Conservation (phyloP, 305 asterid genomes). For the Stenogyne calaminthoides region DNA sequence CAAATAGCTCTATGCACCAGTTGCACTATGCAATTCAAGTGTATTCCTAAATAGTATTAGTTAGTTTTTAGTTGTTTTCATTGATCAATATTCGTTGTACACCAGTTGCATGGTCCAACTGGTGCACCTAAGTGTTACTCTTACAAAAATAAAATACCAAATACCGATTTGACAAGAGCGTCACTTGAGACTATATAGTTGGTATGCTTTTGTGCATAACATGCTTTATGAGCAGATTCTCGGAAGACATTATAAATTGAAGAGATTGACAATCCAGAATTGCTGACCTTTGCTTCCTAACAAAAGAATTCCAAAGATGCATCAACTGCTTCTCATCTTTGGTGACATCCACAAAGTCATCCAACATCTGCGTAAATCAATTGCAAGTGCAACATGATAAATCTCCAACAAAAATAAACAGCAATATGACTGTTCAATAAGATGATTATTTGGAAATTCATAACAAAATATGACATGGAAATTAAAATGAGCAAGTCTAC, state of each 20-base stretch:
- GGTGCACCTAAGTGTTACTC: too few relatives aligned
- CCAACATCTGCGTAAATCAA: slow-evolving; percentile 78
- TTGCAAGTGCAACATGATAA: slow-evolving; percentile 22
- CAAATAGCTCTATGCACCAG: too few relatives aligned
- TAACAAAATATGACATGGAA: neutral
- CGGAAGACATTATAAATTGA: slow-evolving; percentile 13
- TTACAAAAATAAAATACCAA: neutral
- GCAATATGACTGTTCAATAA: slow-evolving; percentile 4
- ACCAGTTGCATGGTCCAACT: too few relatives aligned
- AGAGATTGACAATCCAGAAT: slow-evolving; percentile 6
- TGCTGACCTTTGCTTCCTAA: slow-evolving; percentile 88
- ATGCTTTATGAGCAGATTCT: slow-evolving; percentile 21
- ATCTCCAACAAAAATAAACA: slow-evolving; percentile 27
- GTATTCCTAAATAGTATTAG: too few relatives aligned
- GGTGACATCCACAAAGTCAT: slow-evolving; percentile 97
- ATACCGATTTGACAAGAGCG: slow-evolving; percentile 2
- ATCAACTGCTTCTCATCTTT: slow-evolving; percentile 92
- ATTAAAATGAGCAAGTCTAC: slow-evolving; percentile 3
- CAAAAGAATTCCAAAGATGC: slow-evolving; percentile 99
- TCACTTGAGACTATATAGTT: slow-evolving; percentile 4
- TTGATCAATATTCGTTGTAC: too few relatives aligned
- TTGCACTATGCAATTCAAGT: too few relatives aligned
- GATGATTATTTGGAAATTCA: slow-evolving; percentile 15
- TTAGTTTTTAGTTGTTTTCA: too few relatives aligned
- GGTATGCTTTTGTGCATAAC: neutral